Conservation (phyloP, 2,329 filamentous ascomycete species). For the Tolypocladium inflatum region DNA sequence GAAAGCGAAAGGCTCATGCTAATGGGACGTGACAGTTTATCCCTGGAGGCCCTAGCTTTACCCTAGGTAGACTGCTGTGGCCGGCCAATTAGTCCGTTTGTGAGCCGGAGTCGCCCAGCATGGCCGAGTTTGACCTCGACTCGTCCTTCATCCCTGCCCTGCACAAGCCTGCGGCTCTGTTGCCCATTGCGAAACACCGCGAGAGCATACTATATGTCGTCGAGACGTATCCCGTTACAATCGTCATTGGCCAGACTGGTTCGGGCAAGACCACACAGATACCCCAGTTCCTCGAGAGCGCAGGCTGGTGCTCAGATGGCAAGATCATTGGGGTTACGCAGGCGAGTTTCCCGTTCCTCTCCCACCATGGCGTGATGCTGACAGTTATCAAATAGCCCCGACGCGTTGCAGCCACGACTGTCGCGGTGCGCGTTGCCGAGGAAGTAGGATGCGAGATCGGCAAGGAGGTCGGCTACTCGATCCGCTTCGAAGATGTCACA, state of each 20-base stretch:
- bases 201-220: slow-evolving; percentile 75
- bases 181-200: slow-evolving; percentile 80
- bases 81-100: neutral
- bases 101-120: slow-evolving; percentile 12
- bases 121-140: slow-evolving; percentile 48
- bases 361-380: neutral
- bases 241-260: slow-evolving; percentile 88
- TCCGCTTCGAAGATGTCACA: slow-evolving; percentile 85
- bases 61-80: neutral
- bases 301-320: slow-evolving; percentile 79
- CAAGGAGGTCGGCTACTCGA: slow-evolving; percentile 88
- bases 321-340: slow-evolving; percentile 85
- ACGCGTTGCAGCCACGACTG: slow-evolving; percentile 81
- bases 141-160: slow-evolving; percentile 66
- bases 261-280: slow-evolving; percentile 95
- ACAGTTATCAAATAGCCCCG: slow-evolving; percentile 52
- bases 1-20: neutral
- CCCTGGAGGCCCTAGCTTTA: neutral
- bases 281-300: slow-evolving; percentile 79
- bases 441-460: slow-evolving; percentile 80
- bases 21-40: neutral
- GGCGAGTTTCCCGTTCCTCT: slow-evolving; percentile 38
- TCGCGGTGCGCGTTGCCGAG: slow-evolving; percentile 80
- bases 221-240: slow-evolving; percentile 74
- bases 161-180: slow-evolving; percentile 72